Evolutionary conservation across 805 yeast species (phyloP), one percentile per base, ranked within the genome.

Genomic region (Pichia heedii): DNA sequence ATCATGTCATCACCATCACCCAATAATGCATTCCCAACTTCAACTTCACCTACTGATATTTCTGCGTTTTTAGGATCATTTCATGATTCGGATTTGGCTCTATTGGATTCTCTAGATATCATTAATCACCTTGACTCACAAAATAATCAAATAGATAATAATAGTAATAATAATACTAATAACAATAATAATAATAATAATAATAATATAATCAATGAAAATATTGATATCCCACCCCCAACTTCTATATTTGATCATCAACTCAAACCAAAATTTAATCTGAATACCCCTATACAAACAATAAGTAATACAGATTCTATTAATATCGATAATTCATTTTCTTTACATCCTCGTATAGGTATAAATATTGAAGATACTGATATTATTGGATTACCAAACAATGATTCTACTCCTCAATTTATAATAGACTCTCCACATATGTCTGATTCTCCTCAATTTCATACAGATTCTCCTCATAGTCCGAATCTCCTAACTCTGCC

Each of bases 321-420:
- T 16, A 29, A 10, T 15, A 29, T 29, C 15, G 7, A 12, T 13
- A 10, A 29, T 10, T 29, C 32, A 13, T 29, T 29, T 15, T 29
- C 32, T 29, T 29, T 24, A 24, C 27, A 29, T 29, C 32, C 32
- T 29, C 32, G 15, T 10, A 29, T 29, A 10, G 32, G 32, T 29
- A 29, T 29, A 29, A 50, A 44, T 22, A 60, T 59, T 22, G 58
- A 56, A 41, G 54, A 59, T 44, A 45, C 46, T 30, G 49, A 12
- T 27, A 21, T 48, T 9, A 36, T 29, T 24, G 29, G 22, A 8
- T 19, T 22, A 2, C 27, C 11, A 24, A 11, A 18, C 7, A 33
- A 33, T 13, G 26, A 40, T 8, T 24, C 27, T 7, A 24, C 27
- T 11, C 27, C 27, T 8, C 27, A 24, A 24, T 24, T 24, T 24